These are phyloP conservation scores for Sporothrix sp. DNA, from an alignment of 2,329 filamentous ascomycete genomes.

Conservation along the genomic window DNA sequence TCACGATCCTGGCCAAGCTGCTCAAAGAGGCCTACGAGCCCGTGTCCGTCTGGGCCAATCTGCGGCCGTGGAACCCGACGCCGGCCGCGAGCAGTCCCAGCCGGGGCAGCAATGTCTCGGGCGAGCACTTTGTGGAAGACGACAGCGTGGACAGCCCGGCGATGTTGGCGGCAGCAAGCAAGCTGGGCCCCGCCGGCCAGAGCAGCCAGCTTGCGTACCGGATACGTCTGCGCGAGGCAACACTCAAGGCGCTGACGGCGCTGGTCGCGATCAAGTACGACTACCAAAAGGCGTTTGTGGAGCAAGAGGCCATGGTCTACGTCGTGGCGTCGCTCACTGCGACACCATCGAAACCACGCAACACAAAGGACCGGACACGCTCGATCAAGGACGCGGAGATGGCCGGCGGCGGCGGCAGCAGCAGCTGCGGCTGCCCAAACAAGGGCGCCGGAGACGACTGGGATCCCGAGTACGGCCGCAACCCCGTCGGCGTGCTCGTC, in stretches of 20 bases:
- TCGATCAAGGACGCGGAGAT: neutral
- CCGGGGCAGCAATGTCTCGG: neutral
- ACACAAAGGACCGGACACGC: conserved; percentile 28
- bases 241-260: conserved; percentile 70
- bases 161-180: conserved; percentile 26
- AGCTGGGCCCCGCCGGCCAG: conserved; percentile 51
- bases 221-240: conserved; percentile 65
- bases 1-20: conserved; percentile 37
- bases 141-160: conserved; percentile 4
- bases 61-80: conserved; percentile 30
- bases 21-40: conserved; percentile 43
- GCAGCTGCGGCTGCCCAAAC: too few relatives aligned
- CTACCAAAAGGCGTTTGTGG: conserved; percentile 72
- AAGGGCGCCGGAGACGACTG: conserved; percentile 24
- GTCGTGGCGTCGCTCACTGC: conserved; percentile 68
- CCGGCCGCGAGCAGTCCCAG: conserved; percentile 15
- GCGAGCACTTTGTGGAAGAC: neutral
- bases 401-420: neutral
- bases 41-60: conserved; percentile 24
- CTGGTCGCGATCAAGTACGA: conserved; percentile 73
- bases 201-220: conserved; percentile 54
- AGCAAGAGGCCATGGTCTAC: conserved; percentile 69
- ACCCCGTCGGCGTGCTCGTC: conserved; percentile 67
- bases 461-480: conserved; percentile 52
- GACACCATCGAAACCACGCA: conserved; percentile 43